phyloP scores from a whole-genome alignment of 257 asterid genomes.

The Solanum lignicaule region DNA sequence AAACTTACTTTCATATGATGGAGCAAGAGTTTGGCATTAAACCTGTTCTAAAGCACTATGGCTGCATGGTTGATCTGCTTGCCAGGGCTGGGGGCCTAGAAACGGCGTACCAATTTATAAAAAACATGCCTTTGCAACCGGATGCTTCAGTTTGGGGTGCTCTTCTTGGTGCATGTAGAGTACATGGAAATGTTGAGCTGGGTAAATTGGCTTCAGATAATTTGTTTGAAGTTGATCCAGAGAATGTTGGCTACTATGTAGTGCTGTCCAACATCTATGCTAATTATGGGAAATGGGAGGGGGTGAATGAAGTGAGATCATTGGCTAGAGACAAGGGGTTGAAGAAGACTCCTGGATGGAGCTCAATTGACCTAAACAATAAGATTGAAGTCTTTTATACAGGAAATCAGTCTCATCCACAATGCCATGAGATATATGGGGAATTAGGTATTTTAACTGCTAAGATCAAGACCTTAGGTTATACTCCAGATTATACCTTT shows the following conservation, averaged over 20 bases:
- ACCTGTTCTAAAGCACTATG: constrained; percentile 53
- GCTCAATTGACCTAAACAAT: constrained; percentile 41
- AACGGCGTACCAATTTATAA: constrained; percentile 38
- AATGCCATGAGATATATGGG: constrained; percentile 36
- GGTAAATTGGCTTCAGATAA: constrained; percentile 41
- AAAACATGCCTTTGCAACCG: constrained; percentile 41
- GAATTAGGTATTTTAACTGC: constrained; percentile 40
- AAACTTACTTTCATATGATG: constrained; percentile 48
- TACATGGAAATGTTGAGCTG: constrained; percentile 52
- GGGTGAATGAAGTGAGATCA: constrained; percentile 63
- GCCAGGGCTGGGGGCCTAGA: constrained; percentile 61
- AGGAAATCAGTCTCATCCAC: constrained; percentile 55
- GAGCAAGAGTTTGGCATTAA: constrained; percentile 35
- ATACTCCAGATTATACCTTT: constrained; percentile 57
- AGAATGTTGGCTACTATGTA: constrained; percentile 65
- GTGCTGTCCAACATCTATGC: constrained; percentile 76
- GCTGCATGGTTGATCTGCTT: constrained; percentile 70
- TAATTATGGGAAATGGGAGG: constrained; percentile 56
- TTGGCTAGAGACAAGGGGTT: constrained; percentile 49
- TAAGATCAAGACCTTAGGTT: constrained; percentile 54
- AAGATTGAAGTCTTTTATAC: constrained; percentile 42
- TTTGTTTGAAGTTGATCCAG: constrained; percentile 37
- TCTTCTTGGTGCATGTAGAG: constrained; percentile 61
- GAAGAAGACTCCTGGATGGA: constrained; percentile 70
- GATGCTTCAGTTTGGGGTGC: constrained; percentile 68